These are phyloP conservation scores for Colletotrichum plurivorum DNA, from an alignment of 2,329 filamentous ascomycete species.

Conservation along the genomic window DNA sequence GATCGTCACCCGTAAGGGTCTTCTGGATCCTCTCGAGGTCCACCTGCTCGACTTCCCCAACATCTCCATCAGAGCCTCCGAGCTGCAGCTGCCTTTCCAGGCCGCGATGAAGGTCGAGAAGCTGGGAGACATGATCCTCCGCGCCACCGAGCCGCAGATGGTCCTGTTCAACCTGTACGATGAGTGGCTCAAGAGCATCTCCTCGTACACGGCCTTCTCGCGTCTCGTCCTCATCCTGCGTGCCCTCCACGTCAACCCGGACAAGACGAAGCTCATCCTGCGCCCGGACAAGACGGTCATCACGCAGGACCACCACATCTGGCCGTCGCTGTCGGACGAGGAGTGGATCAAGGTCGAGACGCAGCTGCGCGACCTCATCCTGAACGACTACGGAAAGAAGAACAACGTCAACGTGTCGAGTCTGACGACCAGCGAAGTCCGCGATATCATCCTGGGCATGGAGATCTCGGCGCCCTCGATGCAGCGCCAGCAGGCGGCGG, in stretches of 20 bases:
- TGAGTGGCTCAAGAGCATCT: conserved; percentile 98
- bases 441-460: conserved; percentile 99
- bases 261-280: conserved; percentile 96
- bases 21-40: conserved; percentile 96
- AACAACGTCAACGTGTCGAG: conserved; percentile 99
- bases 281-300: conserved; percentile 98
- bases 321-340: conserved; percentile 93
- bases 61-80: conserved; percentile 97
- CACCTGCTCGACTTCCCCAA: conserved; percentile 99
- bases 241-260: conserved; percentile 96
- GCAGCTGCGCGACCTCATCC: conserved; percentile 91
- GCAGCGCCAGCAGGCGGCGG: conserved; percentile 97
- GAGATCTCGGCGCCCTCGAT: conserved; percentile 98
- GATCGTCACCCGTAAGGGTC: conserved; percentile 97
- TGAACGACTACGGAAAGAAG: conserved; percentile 99
- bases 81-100: conserved; percentile 97
- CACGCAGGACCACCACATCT: conserved; percentile 98
- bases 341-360: conserved; percentile 99
- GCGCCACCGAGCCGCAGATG: conserved; percentile 99
- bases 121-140: conserved; percentile 97
- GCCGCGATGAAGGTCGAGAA: conserved; percentile 99
- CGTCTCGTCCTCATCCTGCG: conserved; percentile 93
- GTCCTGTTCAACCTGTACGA: conserved; percentile 99
- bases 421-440: conserved; percentile 95
- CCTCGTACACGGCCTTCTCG: conserved; percentile 98